Base-by-base conservation (phyloP, 352 stramenopile species). In the Hyaloperonospora arabidopsidis region DNA sequence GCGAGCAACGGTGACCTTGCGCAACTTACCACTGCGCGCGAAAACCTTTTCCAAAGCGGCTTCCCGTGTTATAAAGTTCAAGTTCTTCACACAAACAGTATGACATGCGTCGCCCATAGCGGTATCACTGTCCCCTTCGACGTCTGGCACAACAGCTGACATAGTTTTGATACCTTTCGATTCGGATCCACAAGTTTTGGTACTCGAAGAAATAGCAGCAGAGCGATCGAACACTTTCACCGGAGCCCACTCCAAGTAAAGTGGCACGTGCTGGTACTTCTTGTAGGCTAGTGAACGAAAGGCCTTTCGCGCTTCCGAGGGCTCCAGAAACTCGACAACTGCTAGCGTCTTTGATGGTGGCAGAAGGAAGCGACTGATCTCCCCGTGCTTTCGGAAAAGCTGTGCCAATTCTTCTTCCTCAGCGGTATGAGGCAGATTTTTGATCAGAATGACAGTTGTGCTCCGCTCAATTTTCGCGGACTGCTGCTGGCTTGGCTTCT, bases 211-310 rank as follows among this genome's bases (percentile, higher is more conserved):
- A 35, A 43, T 46, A 10, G 21, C 64, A 46, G 56, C 63, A 29
- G 68, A 45, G 1, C 62, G 54, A 17, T 67, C 86, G 48, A 95
- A 87, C 43, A 95, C 79, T 49, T 90, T 90, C 6, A 89, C 67
- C 2, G 96, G 95, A 23, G 97, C 96, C 95, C 96, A 99, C 69
- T 99, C 97, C 12, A 99, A 69, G 64, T 99, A 99, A 0, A 99
- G 71, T 44, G 96, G 97, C 32, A 98, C 93, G 57, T 97, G 85
- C 68, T 99, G 94, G 67, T 98, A 99, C 59, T 97, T 95, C 49
- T 93, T 97, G 78, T 99, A 99, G n/a, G 96, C 96, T 22, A 99
- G 69, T 52, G 86, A 93, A 14, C 90, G 89, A 70, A 99, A 99
- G 19, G 96, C 96, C 48, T 86, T 88, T 46, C 95, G 93, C 14